Percentiles rank a stretch among this genome's conserved stretches.
These are phyloP conservation scores for Mycena metata DNA, from an alignment of 768 basidiomycete genomes.

Conservation along the genomic window DNA sequence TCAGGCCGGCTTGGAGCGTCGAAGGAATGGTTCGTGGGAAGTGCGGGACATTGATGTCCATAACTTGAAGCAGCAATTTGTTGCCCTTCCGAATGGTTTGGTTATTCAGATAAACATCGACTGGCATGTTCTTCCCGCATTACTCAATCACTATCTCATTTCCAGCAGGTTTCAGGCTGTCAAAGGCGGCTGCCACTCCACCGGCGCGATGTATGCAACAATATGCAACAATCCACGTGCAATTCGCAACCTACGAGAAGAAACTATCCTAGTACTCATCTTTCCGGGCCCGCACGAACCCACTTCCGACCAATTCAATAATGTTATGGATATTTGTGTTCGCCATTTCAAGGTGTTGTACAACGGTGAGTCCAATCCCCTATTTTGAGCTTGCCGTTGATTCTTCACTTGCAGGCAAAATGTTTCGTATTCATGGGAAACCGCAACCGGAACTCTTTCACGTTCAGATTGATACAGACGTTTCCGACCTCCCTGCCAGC, in stretches of 20 bases:
- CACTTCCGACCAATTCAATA: no score
- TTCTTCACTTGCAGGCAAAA: no score
- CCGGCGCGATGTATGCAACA: constrained; percentile 43
- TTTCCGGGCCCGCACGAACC: constrained; percentile 44
- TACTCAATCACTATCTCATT: no score
- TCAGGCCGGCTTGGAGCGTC: not conserved
- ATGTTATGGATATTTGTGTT: no score
- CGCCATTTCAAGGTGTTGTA: no score
- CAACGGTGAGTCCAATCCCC: no score
- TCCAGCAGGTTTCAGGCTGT: constrained; percentile 41
- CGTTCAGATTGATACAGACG: no score
- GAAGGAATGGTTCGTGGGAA: not conserved
- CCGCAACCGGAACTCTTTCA: no score
- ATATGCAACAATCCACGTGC: constrained; percentile 41
- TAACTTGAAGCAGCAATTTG: not conserved
- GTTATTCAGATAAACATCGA: constrained; percentile 5
- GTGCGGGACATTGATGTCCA: not conserved
- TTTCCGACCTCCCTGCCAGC: no score
- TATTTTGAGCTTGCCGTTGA: no score
- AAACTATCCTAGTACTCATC: constrained; percentile 39
- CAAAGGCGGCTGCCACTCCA: constrained; percentile 38
- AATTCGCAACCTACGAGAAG: constrained; percentile 38
- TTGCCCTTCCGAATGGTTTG: constrained; percentile 3
- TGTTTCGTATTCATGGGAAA: no score
- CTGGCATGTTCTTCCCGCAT: constrained; percentile 40